Conservation (phyloP, 2,329 filamentous ascomycete species). For the Aureobasidium sp. region DNA sequence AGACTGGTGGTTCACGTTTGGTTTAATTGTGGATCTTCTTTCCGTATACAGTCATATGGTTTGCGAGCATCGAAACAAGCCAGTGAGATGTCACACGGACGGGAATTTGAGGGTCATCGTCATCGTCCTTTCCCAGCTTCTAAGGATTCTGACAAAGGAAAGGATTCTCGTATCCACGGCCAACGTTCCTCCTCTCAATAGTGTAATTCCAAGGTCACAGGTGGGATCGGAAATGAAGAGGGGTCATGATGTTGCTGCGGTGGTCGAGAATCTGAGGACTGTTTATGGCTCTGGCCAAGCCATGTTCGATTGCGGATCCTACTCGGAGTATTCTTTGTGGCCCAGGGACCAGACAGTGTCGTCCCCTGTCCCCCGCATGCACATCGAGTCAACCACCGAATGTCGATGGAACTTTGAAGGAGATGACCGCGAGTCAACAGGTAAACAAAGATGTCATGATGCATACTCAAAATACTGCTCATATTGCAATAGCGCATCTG, state of each 20-base stretch:
- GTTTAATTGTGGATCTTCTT: not conserved
- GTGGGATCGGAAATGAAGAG: slow-evolving; percentile 1
- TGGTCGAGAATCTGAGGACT: not conserved
- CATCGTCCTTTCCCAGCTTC: not conserved
- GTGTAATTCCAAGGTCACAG: not conserved
- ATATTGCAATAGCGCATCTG: slow-evolving; percentile 3
- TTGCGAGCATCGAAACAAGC: not conserved
- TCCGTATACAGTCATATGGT: not conserved
- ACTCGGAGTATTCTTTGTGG: not conserved
- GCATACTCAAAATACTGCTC: not conserved
- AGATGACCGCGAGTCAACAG: not conserved
- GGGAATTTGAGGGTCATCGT: not conserved
- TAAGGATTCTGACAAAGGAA: not conserved
- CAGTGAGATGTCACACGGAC: not conserved
- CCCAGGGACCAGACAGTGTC: not conserved
- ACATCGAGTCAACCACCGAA: not conserved
- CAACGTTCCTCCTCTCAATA: not conserved
- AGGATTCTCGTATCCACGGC: not conserved
- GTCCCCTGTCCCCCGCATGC: slow-evolving; percentile 14
- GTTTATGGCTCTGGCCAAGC: slow-evolving; percentile 1
- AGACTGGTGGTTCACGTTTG: not conserved
- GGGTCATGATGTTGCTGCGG: not conserved
- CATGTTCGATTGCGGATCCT: not conserved
- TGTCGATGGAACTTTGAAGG: not conserved
- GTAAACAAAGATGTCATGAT: not conserved